Percentiles rank a stretch among this genome's conserved stretches.
Conservation (phyloP, 1,139 yeast species). For the Saccharomyces hybrid region DNA sequence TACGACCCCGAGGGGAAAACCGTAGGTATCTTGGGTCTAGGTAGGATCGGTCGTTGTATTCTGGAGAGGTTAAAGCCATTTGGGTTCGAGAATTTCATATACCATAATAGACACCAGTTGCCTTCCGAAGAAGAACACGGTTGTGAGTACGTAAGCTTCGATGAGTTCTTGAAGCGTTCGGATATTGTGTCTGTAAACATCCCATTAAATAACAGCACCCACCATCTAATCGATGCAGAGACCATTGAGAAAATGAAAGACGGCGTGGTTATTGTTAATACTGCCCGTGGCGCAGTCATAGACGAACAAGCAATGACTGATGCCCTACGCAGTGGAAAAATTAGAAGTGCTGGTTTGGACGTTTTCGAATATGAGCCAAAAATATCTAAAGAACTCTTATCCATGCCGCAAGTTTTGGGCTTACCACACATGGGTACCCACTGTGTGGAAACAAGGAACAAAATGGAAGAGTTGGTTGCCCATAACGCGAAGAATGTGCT, state of each 20-base stretch:
- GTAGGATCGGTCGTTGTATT: conserved; percentile 69
- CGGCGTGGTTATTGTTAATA: conserved; percentile 57
- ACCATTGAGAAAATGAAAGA: conserved; percentile 51
- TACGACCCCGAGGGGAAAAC: conserved; percentile 55
- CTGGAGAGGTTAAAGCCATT: conserved; percentile 57
- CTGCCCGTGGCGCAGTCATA: conserved; percentile 69
- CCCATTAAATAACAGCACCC: conserved; percentile 53
- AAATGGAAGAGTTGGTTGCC: conserved; percentile 48
- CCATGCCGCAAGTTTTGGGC: conserved; percentile 48
- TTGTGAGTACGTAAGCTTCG: conserved; percentile 49
- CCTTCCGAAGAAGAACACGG: conserved; percentile 47
- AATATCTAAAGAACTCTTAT: conserved; percentile 49
- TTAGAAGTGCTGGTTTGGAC: conserved; percentile 70
- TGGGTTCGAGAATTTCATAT: conserved; percentile 52
- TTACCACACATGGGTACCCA: conserved; percentile 83
- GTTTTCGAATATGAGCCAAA: conserved; percentile 81
- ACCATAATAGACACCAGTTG: conserved; percentile 52
- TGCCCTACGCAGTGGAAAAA: conserved; percentile 59
- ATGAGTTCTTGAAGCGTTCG: conserved; percentile 44
- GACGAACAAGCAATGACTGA: conserved; percentile 57
- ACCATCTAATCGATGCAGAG: conserved; percentile 48
- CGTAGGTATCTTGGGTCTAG: conserved; percentile 67
- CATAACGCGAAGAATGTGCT: conserved; percentile 35
- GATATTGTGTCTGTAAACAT: conserved; percentile 57
- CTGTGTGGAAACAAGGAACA: conserved; percentile 47